phyloP scores from a whole-genome alignment of 2,329 filamentous ascomycete genomes.

The Fusarium tuaranense region DNA sequence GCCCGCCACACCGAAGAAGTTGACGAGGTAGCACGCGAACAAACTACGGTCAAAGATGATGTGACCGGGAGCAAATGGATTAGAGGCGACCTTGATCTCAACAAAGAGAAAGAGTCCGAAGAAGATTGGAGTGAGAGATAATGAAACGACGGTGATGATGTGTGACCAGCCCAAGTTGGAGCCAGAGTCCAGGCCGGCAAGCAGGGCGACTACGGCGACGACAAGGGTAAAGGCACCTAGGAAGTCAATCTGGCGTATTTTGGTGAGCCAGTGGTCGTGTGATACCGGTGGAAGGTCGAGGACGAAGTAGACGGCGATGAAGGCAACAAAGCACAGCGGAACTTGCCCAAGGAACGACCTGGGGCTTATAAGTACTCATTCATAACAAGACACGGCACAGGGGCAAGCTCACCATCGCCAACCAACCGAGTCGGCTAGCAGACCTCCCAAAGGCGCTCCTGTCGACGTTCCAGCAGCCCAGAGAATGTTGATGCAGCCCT shows the following conservation, averaged over 20 bases:
- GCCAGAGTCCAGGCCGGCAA: conserved; percentile 78
- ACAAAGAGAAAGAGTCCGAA: conserved; percentile 76
- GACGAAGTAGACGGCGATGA: conserved; percentile 70
- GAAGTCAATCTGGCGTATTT: conserved; percentile 78
- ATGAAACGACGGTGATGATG: conserved; percentile 66
- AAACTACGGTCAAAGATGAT: conserved; percentile 77
- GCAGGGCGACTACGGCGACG: conserved; percentile 71
- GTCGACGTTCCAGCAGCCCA: conserved; percentile 75
- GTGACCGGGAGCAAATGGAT: conserved; percentile 81
- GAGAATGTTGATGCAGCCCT: conserved; percentile 78
- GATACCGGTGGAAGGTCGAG: conserved; percentile 72
- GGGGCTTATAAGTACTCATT: not conserved
- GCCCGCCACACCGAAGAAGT: conserved; percentile 77
- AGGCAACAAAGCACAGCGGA: conserved; percentile 75
- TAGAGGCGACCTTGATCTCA: conserved; percentile 73
- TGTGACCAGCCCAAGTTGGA: conserved; percentile 77
- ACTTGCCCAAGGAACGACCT: conserved; percentile 79
- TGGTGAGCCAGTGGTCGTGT: conserved; percentile 73
- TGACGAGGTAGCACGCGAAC: conserved; percentile 75
- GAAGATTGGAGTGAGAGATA: conserved; percentile 67
- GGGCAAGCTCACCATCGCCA: conserved; percentile 73
- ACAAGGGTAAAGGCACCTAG: conserved; percentile 76
- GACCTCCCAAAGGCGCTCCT: conserved; percentile 77
- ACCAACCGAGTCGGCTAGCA: conserved; percentile 78
- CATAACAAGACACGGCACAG: not conserved